Conservation (phyloP, 768 basidiomycete species). For the Hydnum rufescens region DNA sequence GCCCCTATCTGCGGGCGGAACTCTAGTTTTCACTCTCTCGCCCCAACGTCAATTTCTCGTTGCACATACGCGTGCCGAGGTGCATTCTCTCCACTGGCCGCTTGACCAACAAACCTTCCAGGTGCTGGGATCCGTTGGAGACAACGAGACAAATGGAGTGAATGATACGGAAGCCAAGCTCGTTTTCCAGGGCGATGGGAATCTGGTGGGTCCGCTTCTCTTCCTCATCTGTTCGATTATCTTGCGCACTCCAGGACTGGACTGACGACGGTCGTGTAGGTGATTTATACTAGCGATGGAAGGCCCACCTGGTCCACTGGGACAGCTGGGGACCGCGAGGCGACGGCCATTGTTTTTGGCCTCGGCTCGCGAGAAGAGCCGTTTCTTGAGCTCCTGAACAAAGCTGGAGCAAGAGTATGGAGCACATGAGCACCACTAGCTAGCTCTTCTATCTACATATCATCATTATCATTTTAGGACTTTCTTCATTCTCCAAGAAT, state of each 20-base stretch:
- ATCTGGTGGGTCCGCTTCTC: conserved; percentile 9
- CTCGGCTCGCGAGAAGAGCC: neutral
- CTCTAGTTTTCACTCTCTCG: conserved; percentile 9
- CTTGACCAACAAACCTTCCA: conserved; percentile 6
- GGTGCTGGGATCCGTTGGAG: conserved; percentile 11
- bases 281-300: neutral
- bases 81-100: conserved; percentile 4
- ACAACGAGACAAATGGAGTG: conserved; percentile 7
- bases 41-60: conserved; percentile 13
- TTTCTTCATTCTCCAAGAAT: neutral
- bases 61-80: neutral
- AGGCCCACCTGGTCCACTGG: conserved; percentile 1
- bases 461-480: no score
- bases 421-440: neutral
- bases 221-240: neutral
- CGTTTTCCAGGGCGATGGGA: conserved; percentile 14
- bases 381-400: neutral
- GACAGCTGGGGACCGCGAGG: conserved; percentile 2
- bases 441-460: no score
- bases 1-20: conserved; percentile 2
- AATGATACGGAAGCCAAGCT: conserved; percentile 6
- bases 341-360: neutral
- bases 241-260: neutral
- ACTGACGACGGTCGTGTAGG: neutral
- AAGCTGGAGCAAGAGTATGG: neutral